Evolutionary conservation across 495 filamentous ascomycete species (phyloP).

Genomic region (Lasiosphaeria hispida): DNA sequence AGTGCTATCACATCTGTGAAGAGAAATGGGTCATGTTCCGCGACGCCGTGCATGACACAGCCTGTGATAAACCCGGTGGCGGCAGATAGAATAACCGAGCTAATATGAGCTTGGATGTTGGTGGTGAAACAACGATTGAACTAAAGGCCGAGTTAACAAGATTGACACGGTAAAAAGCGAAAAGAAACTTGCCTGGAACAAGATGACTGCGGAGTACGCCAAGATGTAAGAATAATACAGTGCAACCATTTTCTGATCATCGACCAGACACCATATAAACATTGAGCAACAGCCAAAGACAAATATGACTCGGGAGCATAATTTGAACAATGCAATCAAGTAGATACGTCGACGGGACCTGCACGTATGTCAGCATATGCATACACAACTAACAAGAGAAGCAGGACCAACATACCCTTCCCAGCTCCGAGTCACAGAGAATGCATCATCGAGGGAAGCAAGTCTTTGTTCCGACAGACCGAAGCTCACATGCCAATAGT

Average conservation of each 20-base stretch:
- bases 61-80: conserved; percentile 23
- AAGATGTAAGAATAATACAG: conserved; percentile 25
- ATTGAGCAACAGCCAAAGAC: conserved; percentile 23
- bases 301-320: conserved; percentile 16
- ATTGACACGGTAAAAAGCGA: too few relatives aligned
- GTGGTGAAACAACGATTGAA: conserved; percentile 35
- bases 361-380: neutral
- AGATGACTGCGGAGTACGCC: conserved; percentile 26
- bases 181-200: conserved; percentile 24
- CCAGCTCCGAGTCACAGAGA: conserved; percentile 10
- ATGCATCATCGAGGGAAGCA: conserved; percentile 9
- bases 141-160: neutral
- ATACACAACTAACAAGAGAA: neutral
- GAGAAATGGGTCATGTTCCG: neutral
- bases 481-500: conserved; percentile 24
- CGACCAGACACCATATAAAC: conserved; percentile 23
- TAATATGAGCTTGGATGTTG: conserved; percentile 21
- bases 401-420: conserved; percentile 10
- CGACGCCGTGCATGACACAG: conserved; percentile 17
- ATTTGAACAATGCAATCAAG: conserved; percentile 6
- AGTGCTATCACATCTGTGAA: conserved; percentile 22
- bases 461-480: conserved; percentile 23
- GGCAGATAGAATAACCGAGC: conserved; percentile 22
- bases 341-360: conserved; percentile 16
- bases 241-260: conserved; percentile 9